Percentiles rank a stretch among this genome's conserved stretches.
Conservation (phyloP, 2,329 filamentous ascomycete genomes). For the Nemania sp. region DNA sequence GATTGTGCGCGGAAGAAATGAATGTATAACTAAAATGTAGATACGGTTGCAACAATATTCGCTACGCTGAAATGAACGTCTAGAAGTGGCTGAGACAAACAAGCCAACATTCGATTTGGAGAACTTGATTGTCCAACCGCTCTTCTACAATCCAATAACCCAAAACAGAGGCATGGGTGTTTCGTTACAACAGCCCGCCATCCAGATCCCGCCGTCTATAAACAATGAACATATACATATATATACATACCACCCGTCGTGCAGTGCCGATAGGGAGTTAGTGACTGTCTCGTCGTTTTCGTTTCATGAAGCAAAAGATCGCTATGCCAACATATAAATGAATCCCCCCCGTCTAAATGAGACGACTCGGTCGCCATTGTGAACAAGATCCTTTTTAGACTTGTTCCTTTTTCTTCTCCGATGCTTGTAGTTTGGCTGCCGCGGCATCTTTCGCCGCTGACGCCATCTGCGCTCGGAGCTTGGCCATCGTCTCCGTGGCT, state of each 20-base stretch:
- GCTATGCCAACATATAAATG: slow-evolving; percentile 21
- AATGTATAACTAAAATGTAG: slow-evolving; percentile 24
- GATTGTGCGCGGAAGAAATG: slow-evolving; percentile 14
- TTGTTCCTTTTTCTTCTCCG: slow-evolving; percentile 20
- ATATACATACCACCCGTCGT: slow-evolving; percentile 5
- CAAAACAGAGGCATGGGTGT: slow-evolving; percentile 7
- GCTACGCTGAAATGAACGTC: slow-evolving; percentile 15
- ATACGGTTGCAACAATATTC: slow-evolving; percentile 15
- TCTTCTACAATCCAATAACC: slow-evolving; percentile 3
- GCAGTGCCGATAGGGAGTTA: slow-evolving; percentile 4
- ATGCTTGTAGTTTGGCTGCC: slow-evolving; percentile 4
- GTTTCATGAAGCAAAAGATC: slow-evolving; percentile 21
- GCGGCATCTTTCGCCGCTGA: slow-evolving; percentile 8
- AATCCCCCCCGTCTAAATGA: slow-evolving; percentile 7
- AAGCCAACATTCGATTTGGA: slow-evolving; percentile 9
- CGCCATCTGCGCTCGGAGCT: slow-evolving; percentile 22
- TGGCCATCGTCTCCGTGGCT: slow-evolving; percentile 53
- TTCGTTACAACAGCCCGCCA: slow-evolving; percentile 11
- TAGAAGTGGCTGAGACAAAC: slow-evolving; percentile 3
- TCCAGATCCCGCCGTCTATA: not conserved
- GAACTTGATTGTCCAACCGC: slow-evolving; percentile 14
- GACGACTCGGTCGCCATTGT: slow-evolving; percentile 12
- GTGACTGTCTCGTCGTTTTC: slow-evolving; percentile 7
- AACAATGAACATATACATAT: slow-evolving; percentile 17
- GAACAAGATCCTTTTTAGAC: slow-evolving; percentile 12